phyloP scores from a whole-genome alignment of 306 rosid species.

The Gynostemma pentaphyllum region DNA sequence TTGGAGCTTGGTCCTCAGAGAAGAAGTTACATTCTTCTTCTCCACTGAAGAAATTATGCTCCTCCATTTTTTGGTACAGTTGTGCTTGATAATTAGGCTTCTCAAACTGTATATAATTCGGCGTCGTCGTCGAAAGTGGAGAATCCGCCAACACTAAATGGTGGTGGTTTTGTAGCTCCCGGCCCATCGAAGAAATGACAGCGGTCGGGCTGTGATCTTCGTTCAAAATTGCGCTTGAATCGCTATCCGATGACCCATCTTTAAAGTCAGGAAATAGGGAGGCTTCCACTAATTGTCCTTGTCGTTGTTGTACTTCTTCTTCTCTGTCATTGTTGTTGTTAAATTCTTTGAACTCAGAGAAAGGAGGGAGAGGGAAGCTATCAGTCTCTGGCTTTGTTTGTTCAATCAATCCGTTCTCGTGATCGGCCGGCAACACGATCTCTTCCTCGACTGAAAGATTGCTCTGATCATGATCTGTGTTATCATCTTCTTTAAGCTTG shows the following conservation, averaged over 20 bases:
- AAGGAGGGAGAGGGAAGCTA: conserved; percentile 17
- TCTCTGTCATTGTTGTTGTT: conserved; percentile 16
- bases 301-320: conserved; percentile 9
- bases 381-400: conserved; percentile 16
- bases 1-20: conserved; percentile 84
- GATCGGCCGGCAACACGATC: conserved; percentile 21
- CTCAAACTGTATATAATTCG: conserved; percentile 52
- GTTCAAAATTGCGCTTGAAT: conserved; percentile 78
- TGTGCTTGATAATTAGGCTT: conserved; percentile 36
- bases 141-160: not conserved
- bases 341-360: conserved; percentile 31
- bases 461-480: conserved; percentile 33
- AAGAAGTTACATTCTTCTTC: conserved; percentile 83
- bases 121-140: conserved; percentile 21
- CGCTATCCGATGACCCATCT: conserved; percentile 89
- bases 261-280: conserved; percentile 45
- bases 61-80: conserved; percentile 67
- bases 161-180: not conserved
- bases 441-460: conserved; percentile 54
- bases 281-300: conserved; percentile 1
- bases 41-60: conserved; percentile 73
- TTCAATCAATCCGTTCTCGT: conserved; percentile 18
- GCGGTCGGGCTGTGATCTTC: conserved; percentile 59
- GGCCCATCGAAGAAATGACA: conserved; percentile 33
- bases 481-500: conserved; percentile 35